Percentiles rank a stretch among this genome's conserved stretches.
Conservation (phyloP, 495 filamentous ascomycete genomes). For the Penicillium lagena region DNA sequence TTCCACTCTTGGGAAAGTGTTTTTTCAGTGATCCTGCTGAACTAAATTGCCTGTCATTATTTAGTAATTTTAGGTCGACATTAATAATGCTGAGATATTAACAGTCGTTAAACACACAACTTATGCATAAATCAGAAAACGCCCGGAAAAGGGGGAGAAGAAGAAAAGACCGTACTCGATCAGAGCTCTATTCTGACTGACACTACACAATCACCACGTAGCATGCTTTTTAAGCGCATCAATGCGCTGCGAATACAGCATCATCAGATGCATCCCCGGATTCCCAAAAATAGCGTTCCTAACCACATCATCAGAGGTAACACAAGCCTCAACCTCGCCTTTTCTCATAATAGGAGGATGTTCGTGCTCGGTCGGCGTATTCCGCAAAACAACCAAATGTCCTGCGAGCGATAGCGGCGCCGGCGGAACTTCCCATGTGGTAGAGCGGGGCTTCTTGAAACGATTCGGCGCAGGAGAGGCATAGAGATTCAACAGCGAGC, state of each 20-base stretch:
- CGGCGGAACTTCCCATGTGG: constrained; percentile 54
- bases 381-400: constrained; percentile 58
- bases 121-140: too few species aligned
- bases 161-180: too few species aligned
- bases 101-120: too few species aligned
- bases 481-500: constrained; percentile 64
- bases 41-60: too few species aligned
- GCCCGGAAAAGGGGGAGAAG: too few species aligned
- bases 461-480: constrained; percentile 50
- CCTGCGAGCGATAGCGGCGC: constrained; percentile 61
- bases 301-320: constrained; percentile 57
- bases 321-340: constrained; percentile 53
- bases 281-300: constrained; percentile 69
- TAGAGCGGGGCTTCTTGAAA: constrained; percentile 2
- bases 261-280: constrained; percentile 73
- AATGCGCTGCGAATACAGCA: constrained; percentile 61
- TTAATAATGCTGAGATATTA: too few species aligned
- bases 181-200: too few species aligned
- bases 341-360: constrained; percentile 11
- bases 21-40: too few species aligned
- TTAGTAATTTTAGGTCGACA: too few species aligned
- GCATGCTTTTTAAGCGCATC: constrained; percentile 38
- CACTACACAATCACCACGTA: too few species aligned
- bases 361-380: not conserved
- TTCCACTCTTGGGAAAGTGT: too few species aligned